A percentile compares a stretch with the other conserved stretches of the same genome.
Conservation (phyloP, 2,329 filamentous ascomycete species). For the Botryotinia globosa region DNA sequence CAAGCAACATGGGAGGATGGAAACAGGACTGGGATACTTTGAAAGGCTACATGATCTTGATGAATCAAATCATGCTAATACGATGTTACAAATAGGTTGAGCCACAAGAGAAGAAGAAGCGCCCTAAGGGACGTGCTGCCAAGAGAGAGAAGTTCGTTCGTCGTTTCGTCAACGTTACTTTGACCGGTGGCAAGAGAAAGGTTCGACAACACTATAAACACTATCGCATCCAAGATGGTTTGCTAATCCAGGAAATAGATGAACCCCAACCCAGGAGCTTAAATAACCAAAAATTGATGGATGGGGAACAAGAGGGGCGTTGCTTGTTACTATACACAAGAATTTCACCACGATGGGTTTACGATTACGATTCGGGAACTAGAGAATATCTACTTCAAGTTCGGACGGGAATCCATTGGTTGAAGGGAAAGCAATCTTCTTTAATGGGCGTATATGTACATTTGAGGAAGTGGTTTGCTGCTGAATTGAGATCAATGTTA, state of each 20-base stretch:
- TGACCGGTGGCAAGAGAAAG: conserved; percentile 98
- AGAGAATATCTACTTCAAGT: conserved; percentile 31
- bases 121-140: conserved; percentile 93
- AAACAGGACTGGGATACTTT: not conserved
- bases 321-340: conserved; percentile 29
- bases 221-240: conserved; percentile 10
- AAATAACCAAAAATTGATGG: conserved; percentile 41
- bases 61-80: conserved; percentile 29
- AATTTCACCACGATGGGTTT: conserved; percentile 15
- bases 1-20: not conserved
- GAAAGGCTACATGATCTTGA: not conserved
- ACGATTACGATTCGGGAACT: conserved; percentile 25
- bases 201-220: conserved; percentile 44
- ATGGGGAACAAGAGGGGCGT: conserved; percentile 31
- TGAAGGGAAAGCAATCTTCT: conserved; percentile 37
- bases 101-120: conserved; percentile 93
- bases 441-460: conserved; percentile 38
- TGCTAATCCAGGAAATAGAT: conserved; percentile 51
- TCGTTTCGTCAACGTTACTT: conserved; percentile 96
- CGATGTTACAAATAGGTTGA: conserved; percentile 62
- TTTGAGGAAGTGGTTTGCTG: conserved; percentile 24
- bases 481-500: conserved; percentile 23
- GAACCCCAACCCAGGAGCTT: conserved; percentile 81
- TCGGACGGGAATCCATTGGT: conserved; percentile 31
- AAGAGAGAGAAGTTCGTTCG: conserved; percentile 96